Evolutionary conservation across 352 stramenopile species (phyloP), one percentile per base, ranked within the genome.

Genomic region (Phytophthora ramorum): DNA sequence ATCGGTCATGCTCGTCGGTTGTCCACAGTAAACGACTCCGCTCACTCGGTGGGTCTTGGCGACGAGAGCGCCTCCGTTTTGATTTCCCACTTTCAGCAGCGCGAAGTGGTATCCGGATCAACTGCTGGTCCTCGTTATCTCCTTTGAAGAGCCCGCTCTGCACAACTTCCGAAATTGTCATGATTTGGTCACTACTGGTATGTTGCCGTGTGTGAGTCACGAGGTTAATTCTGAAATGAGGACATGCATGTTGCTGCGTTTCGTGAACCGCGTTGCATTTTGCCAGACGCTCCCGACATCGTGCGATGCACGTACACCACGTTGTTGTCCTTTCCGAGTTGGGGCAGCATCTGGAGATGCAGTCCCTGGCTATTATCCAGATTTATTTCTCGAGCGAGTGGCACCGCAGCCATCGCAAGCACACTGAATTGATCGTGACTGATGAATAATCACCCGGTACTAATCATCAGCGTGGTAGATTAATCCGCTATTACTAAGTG

Each of bases 1-100:
- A 79, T 17, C 67, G 59, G 20, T 78, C 59, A 41, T 81, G 73
- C 49, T 85, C 71, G 1, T 75, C 62, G 14, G 41, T 54, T 4
- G 68, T 78, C 77, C 77, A 85, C 2, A 71, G 51, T 7, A 61
- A 49, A 3, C 62, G 60, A 43, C 64, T 69, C 8, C 57, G 43
- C 49, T 74, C 59, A 35, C 59, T 77, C 7, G 47, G 48, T 22
- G 63, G 50, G 38, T 67, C 58, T 20, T 58, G 34, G 4, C 44
- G 49, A 22, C 57, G 63, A 58, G 48, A 58, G 7, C 63, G 44
- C 19, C 57, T 65, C 13, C 49, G 37, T 50, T 35, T 71, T 19
- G 56, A 49, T 3, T 28, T 37, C 3, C 9, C 37, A 3, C 12
- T 38, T 55, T 71, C 56, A 14, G 28, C 56, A 7, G 56, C 57